Evolutionary conservation across 495 filamentous ascomycete species (phyloP), one percentile per base, ranked within the genome.

Genomic region (Talaromyces stipitatus): DNA sequence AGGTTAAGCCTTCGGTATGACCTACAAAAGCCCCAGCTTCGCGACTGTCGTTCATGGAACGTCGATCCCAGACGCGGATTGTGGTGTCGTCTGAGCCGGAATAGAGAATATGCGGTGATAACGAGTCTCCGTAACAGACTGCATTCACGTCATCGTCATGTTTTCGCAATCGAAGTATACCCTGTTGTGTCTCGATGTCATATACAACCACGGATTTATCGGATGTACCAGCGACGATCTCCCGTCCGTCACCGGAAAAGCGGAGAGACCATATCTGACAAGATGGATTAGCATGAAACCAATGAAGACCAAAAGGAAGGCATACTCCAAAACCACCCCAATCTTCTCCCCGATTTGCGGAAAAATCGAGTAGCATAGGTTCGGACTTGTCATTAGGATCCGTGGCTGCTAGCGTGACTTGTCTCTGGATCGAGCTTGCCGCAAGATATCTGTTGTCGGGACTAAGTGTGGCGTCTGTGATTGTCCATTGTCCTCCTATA

Each of bases 141-240:
- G 94, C 94, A 68, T 98, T 98, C 24, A 98, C 94, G 68, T 98
- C 92, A 60, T 94, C 82, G 10, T 80, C 69, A 63, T 98, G 94
- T 2, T 89, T 90, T 24, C 71, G 73, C 16, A 97, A 85, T 55
- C 82, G 82, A 41, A 96, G 82, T 24, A 95, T 78, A 1, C 87
- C 77, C 45, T 80, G 76, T 28, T 85, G 81, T 1, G 84, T 83
- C 66, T 96, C 92, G 41, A 98, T 84, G 64, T 98, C 94, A 63
- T 95, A 96, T n/a, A 96, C 89, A 47, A 94, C 85, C 26, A 97
- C 89, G 1, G 85, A 85, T 16, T 82, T 73, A 60, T 87, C 81
- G 27, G 80, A 84, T 2, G 92, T 95, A 11, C 94, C 94, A 9
- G 92, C 94, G 1, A 97, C 90, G 18, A 98, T 82, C 62, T 96